Conservation (phyloP, 2,329 filamentous ascomycete species). For the Xylaria sp. region DNA sequence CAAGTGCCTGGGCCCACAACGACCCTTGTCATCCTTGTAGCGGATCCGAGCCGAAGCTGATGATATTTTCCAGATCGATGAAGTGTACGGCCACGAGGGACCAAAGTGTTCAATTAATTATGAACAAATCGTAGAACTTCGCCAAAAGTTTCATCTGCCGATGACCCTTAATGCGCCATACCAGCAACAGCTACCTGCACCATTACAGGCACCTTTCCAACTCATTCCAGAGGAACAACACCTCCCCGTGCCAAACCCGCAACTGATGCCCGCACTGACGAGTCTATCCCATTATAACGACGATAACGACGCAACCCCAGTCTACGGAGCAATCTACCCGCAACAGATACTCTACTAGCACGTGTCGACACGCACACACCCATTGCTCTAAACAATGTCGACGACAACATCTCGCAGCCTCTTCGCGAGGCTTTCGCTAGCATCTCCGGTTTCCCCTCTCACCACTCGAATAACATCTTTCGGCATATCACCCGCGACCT, state of each 20-base stretch:
- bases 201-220: no score
- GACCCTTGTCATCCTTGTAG: conserved; percentile 20
- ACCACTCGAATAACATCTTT: conserved; percentile 9
- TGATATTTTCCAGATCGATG: conserved; percentile 28
- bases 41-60: conserved; percentile 16
- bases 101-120: not conserved
- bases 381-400: conserved; percentile 35
- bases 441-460: not conserved
- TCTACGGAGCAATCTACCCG: no score
- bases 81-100: not conserved
- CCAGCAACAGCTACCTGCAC: not conserved
- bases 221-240: no score
- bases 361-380: not conserved
- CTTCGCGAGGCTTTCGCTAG: conserved; percentile 41
- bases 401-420: conserved; percentile 40
- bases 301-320: no score
- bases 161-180: no score
- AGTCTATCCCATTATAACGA: not conserved
- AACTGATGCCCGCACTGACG: not conserved
- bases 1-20: not conserved
- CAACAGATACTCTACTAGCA: no score
- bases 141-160: not conserved
- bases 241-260: no score
- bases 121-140: not conserved
- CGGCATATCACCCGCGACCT: conserved; percentile 8